Base-by-base conservation (phyloP, 495 filamentous ascomycete species). In the Neurospora pannonica region DNA sequence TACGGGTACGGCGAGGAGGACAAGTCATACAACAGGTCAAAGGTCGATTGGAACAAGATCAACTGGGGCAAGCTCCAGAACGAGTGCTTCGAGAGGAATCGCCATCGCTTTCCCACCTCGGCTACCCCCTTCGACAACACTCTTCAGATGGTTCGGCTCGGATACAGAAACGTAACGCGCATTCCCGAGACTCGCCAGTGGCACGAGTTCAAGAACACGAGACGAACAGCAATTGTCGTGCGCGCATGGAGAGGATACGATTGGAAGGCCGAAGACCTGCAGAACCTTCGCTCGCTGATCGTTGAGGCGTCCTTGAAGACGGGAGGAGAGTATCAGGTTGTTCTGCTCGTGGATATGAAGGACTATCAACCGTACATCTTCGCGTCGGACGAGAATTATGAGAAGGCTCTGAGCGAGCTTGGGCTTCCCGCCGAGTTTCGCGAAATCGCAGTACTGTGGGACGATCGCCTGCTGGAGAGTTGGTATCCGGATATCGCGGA, bases 61-160 rank as follows among this genome's bases (percentile, higher is more conserved):
- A 86, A 89, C 71, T 97, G 94, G 94, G 91, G 86, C 70, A 85
- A 87, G 60, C 92, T 88, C n/a, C 94, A 96, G 78, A 86, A 89
- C 71, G 84, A 87, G 21, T 97, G 94, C 79, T 82, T 88, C 39
- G 81, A 87, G 54, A 87, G 88, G 37, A 97, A 97, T 79, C 78
- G 80, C 17, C 85, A 89, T 77, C 90, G 94, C 60, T 94, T 89
- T 70, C 80, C 78, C 24, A 24, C 74, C 7, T 42, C 72, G 15
- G 76, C 72, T 3, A 36, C 75, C 2, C 46, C 48, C 2, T 60
- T 80, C 42, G 72, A 78, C 38, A 74, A 79, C 60, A 81, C 80
- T 54, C 77, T 73, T 72, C 34, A 72, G 9, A 43, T 76, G 10
- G 74, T 77, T 40, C 79, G 84, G 1, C 76, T 82, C 72, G 40